phyloP scores from a whole-genome alignment of 2,329 filamentous ascomycete genomes.

The Mollisia scopiformis region DNA sequence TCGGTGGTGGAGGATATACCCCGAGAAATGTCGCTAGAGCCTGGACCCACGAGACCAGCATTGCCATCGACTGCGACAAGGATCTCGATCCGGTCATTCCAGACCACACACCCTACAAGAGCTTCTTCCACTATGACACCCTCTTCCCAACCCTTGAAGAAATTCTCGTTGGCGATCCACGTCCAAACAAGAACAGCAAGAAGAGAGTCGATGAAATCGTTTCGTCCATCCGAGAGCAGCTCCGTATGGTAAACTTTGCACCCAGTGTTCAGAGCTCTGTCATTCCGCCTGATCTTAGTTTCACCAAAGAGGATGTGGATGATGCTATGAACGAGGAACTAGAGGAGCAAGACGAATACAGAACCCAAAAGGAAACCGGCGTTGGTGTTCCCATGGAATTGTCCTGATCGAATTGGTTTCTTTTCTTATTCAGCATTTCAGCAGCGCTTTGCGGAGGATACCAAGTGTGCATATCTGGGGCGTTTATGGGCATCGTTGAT shows the following conservation, averaged over 20 bases:
- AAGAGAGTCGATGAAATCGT: slow-evolving; percentile 78
- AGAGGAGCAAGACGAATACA: slow-evolving; percentile 59
- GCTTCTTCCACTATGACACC: slow-evolving; percentile 85
- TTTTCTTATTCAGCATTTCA: no score
- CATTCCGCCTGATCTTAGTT: slow-evolving; percentile 77
- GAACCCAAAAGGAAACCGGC: slow-evolving; percentile 59
- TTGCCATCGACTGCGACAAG: slow-evolving; percentile 76
- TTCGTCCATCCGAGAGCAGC: slow-evolving; percentile 78
- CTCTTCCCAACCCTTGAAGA: slow-evolving; percentile 86
- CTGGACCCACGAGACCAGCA: slow-evolving; percentile 95
- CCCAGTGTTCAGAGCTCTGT: slow-evolving; percentile 85
- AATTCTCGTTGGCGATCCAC: slow-evolving; percentile 66
- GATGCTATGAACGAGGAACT: slow-evolving; percentile 66
- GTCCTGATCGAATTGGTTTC: no score
- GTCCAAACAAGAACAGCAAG: slow-evolving; percentile 75
- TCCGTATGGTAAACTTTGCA: slow-evolving; percentile 81
- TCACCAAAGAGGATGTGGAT: slow-evolving; percentile 71
- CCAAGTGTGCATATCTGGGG: no score
- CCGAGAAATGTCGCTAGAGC: slow-evolving; percentile 94
- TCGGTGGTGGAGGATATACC: slow-evolving; percentile 95
- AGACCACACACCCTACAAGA: slow-evolving; percentile 78
- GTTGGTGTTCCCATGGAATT: slow-evolving; percentile 60
- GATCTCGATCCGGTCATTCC: slow-evolving; percentile 76
- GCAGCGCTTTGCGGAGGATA: no score
- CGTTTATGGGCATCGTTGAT: no score